These are phyloP conservation scores for Yamadazyma oceani DNA, from an alignment of 1,139 yeast genomes.

Conservation along the genomic window DNA sequence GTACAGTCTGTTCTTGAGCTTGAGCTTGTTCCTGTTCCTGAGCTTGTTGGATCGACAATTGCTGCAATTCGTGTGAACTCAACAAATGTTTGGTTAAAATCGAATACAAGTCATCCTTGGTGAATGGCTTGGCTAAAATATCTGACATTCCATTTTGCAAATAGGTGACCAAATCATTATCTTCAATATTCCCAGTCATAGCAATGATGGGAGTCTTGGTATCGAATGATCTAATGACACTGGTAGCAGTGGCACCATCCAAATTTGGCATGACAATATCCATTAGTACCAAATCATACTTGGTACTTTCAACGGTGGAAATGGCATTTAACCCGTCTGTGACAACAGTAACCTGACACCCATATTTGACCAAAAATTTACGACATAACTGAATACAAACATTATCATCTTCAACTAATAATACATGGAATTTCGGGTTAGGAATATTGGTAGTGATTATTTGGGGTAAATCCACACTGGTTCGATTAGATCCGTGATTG, in stretches of 20 bases:
- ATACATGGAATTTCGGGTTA: slow-evolving; percentile 61
- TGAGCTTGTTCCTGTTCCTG: slow-evolving; percentile 1
- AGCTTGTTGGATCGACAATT: slow-evolving; percentile 2
- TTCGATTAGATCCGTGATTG: slow-evolving; percentile 2
- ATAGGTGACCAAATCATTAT: slow-evolving; percentile 76
- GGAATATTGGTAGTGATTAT: slow-evolving; percentile 33
- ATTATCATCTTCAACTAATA: slow-evolving; percentile 83
- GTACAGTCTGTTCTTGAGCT: not conserved
- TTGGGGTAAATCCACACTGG: slow-evolving; percentile 9
- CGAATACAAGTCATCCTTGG: slow-evolving; percentile 76
- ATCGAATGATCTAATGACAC: slow-evolving; percentile 80
- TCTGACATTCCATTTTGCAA: slow-evolving; percentile 90
- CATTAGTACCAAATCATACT: slow-evolving; percentile 85
- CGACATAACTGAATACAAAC: slow-evolving; percentile 78
- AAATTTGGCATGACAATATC: slow-evolving; percentile 93
- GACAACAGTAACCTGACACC: slow-evolving; percentile 90
- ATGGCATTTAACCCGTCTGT: slow-evolving; percentile 92
- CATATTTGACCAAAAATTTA: slow-evolving; percentile 79
- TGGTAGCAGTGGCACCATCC: slow-evolving; percentile 92
- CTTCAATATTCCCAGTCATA: slow-evolving; percentile 88
- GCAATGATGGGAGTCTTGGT: slow-evolving; percentile 86
- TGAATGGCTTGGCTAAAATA: slow-evolving; percentile 88
- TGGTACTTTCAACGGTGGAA: slow-evolving; percentile 68
- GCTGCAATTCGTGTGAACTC: slow-evolving; percentile 9
- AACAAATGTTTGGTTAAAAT: slow-evolving; percentile 70